Evolutionary conservation across 352 stramenopile species (phyloP), one percentile per base, ranked within the genome.

Genomic region (Globisporangium megalacanthum): DNA sequence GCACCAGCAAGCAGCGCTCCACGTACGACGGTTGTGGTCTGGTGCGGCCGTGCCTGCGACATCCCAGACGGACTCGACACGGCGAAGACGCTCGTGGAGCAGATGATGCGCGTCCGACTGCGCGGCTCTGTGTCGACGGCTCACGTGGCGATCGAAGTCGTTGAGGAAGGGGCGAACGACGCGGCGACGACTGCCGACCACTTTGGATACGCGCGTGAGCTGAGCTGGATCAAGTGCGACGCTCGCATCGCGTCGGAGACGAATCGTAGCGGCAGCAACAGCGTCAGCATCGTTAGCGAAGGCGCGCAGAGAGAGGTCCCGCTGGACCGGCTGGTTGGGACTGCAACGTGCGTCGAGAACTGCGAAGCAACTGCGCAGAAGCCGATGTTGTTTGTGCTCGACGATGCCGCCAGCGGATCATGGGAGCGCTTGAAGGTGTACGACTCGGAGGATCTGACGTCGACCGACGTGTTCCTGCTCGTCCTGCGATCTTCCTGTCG

Each of bases 371-470:
- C 15, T 17, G 15, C 17, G 31, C 46, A 25, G 1, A 55, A 58
- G 29, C 70, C 70, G 10, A 31, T 60, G 50, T 55, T 88, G 42
- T 88, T 82, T 37, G 36, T 70, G 3, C 53, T 84, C 4, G 72
- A 88, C 54, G 25, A 22, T 10, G 36, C 67, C 1, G 29, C 20
- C 4, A 48, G 63, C 13, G 50, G 49, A 4, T 36, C 33, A n/a
- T 89, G 79, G 79, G 79, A 86, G 13, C 61, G 62, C 25, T 13
- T 89, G 45, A 73, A 60, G n/a, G 70, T 86, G 15, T 89, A 89
- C 44, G 73, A 86, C 52, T 83, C 76, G 0, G 69, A 89, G 42
- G 79, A 89, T 42, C 53, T 89, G 14, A 73, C 60, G 7, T 17
- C 62, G 11, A 58, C 59, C 6, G 61, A 60, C 29, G 64, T 59